Conservation (phyloP, 148 eudicot species). For the Polygonum maritimum region DNA sequence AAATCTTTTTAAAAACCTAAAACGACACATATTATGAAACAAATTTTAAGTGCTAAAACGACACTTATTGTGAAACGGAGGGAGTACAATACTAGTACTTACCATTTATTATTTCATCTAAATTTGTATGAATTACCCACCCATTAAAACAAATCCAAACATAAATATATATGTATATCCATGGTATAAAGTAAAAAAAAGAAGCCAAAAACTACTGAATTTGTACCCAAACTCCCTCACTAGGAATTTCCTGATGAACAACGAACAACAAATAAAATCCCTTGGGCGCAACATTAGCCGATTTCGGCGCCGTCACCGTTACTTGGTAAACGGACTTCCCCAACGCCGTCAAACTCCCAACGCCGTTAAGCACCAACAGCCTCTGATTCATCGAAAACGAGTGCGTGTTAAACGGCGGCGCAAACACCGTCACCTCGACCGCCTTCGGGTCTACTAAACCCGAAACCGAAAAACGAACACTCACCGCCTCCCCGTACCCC, state of each 20-base stretch:
- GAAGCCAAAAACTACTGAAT: neutral
- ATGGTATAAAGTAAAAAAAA: neutral
- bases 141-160: neutral
- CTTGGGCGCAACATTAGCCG: slow-evolving; percentile 43
- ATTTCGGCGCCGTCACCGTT: slow-evolving; percentile 28
- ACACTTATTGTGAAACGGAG: too few species aligned
- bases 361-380: slow-evolving; percentile 28
- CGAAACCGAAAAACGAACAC: slow-evolving; percentile 23
- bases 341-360: slow-evolving; percentile 14
- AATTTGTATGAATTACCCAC: neutral
- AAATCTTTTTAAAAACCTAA: too few species aligned
- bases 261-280: slow-evolving; percentile 71
- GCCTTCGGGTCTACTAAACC: neutral
- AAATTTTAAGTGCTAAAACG: too few species aligned
- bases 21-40: too few species aligned
- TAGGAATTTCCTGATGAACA: slow-evolving; percentile 49
- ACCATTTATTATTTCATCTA: neutral
- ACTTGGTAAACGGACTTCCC: slow-evolving; percentile 28
- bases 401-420: slow-evolving; percentile 67
- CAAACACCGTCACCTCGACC: slow-evolving; percentile 36
- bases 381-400: slow-evolving; percentile 68
- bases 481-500: slow-evolving; percentile 39
- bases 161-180: neutral
- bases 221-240: slow-evolving; percentile 49
- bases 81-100: too few species aligned